phyloP scores from a whole-genome alignment of 2,329 filamentous ascomycete species.

The Clarireedia paspali region DNA sequence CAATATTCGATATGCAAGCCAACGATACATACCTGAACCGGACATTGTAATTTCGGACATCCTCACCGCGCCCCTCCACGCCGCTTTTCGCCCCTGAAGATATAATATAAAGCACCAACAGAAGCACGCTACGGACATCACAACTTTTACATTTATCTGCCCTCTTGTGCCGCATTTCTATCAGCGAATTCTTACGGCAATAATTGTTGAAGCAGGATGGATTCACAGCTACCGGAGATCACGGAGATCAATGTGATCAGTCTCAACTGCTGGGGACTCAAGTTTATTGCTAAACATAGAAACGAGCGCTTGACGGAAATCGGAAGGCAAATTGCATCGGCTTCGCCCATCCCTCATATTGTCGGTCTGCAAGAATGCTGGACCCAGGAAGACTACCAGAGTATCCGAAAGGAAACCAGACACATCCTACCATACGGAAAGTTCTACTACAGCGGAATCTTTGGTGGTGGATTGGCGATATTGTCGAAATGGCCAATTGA shows the following conservation, averaged over 20 bases:
- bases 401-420: conserved; percentile 65
- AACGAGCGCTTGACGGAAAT: conserved; percentile 75
- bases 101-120: too few relatives aligned
- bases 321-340: conserved; percentile 65
- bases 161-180: too few relatives aligned
- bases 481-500: conserved; percentile 88
- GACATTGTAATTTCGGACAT: too few relatives aligned
- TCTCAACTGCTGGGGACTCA: conserved; percentile 96
- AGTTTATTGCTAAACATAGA: conserved; percentile 73
- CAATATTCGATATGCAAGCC: too few relatives aligned
- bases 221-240: background rate
- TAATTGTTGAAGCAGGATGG: background rate
- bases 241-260: conserved; percentile 69
- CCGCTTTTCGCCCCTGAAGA: too few relatives aligned
- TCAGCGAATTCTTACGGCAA: too few relatives aligned
- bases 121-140: too few relatives aligned
- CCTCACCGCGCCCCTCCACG: too few relatives aligned
- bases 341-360: conserved; percentile 66
- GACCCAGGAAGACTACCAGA: conserved; percentile 75
- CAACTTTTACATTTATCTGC: too few relatives aligned
- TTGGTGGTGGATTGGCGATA: conserved; percentile 83
- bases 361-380: conserved; percentile 95
- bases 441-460: conserved; percentile 84
- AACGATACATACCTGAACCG: too few relatives aligned
- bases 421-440: conserved; percentile 80